Base-by-base conservation (phyloP, 1,284 basidiomycete species). In the Gomphus bonarii region DNA sequence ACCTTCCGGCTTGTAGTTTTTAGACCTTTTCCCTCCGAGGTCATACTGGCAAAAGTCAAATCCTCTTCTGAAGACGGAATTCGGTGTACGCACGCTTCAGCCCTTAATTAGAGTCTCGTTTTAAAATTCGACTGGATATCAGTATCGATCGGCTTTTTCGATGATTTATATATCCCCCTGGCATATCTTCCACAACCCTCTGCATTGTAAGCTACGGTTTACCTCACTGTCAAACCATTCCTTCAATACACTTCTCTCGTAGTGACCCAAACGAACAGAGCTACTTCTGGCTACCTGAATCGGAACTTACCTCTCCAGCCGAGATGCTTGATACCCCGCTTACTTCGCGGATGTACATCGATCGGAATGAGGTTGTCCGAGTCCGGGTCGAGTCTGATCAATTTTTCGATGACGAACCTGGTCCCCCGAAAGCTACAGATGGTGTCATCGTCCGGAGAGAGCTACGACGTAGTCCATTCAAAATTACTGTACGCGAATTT, bases 111-210 rank as follows among this genome's bases (percentile, higher is more conserved):
- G 6, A 43, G n/a, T 11, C 18, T 31, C 11, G 28, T 44, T 36
- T 20, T 58, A 18, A 58, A 58, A 49, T 50, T 10, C 16, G 11
- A n/a, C 35, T 55, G 31, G 14, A 31, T 42, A 54, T 35, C 64
- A 95, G 92, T 97, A 35, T 84, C 88, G 8, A 71, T 97, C 38
- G 88, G 86, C 14, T 98, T 99, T 73, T 99, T 98, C 66, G 91
- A 95, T 67, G 94, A 97, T 65, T 86, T 98, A 40, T 90, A 91
- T 67, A 80, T 98, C 50, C 88, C 76, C 46, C 72, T 71, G 35
- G 79, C 72, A 57, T 95, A 78, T 73, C 83, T 81, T 42, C 91
- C 90, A 3, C 79, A 84, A 63, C 88, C 88, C 1, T 82, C 80
- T 33, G 81, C 87, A 3, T 94, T 91, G 87, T 90, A 65, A 59